A percentile compares a stretch with the other conserved stretches of the same genome.
Evolutionary conservation across 2,329 filamentous ascomycete genomes (phyloP).

Genomic region (Pleurostoma richardsiae): DNA sequence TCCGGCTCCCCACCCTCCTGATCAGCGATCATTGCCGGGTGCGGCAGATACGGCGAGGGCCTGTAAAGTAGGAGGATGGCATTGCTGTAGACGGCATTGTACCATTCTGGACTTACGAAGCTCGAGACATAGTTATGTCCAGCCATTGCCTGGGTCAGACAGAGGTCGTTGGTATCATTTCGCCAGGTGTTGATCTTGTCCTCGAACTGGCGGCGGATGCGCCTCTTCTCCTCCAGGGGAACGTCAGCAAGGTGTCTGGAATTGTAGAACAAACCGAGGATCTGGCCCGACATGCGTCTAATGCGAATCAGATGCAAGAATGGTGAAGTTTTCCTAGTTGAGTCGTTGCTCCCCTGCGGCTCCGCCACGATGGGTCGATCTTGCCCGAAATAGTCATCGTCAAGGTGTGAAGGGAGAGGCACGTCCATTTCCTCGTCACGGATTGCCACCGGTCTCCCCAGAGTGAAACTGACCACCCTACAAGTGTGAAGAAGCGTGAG

Average conservation of each 20-base stretch:
- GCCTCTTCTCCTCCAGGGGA: neutral
- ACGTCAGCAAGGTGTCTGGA: neutral
- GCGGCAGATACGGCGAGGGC: slow-evolving; percentile 5
- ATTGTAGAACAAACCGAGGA: slow-evolving; percentile 1
- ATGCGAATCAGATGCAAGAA: slow-evolving; percentile 9
- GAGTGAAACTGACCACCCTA: slow-evolving; percentile 4
- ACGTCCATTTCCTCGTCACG: slow-evolving; percentile 9
- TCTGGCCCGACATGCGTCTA: slow-evolving; percentile 1
- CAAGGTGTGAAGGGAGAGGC: slow-evolving; percentile 4
- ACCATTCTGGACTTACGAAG: slow-evolving; percentile 2
- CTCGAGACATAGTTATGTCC: too few relatives aligned
- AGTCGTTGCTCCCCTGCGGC: too few relatives aligned
- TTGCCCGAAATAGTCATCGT: slow-evolving; percentile 5
- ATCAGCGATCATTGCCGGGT: slow-evolving; percentile 1
- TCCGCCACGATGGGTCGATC: neutral
- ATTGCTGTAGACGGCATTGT: slow-evolving; percentile 7
- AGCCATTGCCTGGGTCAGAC: too few relatives aligned
- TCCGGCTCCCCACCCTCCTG: slow-evolving; percentile 4
- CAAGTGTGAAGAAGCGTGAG: too few relatives aligned
- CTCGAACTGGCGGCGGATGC: neutral
- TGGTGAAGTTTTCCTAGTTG: too few relatives aligned
- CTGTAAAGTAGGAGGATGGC: slow-evolving; percentile 8
- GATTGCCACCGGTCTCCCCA: slow-evolving; percentile 4
- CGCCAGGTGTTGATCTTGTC: neutral
- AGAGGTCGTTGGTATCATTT: too few relatives aligned